These are phyloP conservation scores for Aquilaria sinensis DNA, from an alignment of 345 rosid species.

Conservation along the genomic window DNA sequence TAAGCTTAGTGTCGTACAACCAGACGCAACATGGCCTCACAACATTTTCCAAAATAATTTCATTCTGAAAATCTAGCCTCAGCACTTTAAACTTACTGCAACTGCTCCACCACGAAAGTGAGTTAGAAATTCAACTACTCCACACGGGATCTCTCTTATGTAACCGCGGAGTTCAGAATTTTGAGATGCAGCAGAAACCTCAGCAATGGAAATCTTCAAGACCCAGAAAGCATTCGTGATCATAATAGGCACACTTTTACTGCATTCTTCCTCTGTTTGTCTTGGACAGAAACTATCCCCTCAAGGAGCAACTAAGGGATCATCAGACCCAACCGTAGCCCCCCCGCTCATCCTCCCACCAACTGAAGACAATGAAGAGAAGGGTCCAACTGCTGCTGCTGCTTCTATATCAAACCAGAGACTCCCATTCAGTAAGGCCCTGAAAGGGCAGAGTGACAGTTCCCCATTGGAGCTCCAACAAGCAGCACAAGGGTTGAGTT, in stretches of 20 bases:
- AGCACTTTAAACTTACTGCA: not conserved
- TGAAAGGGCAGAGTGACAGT: constrained; percentile 8
- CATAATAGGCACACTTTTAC: constrained; percentile 19
- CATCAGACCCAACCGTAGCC: not conserved
- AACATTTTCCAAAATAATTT: too few species aligned
- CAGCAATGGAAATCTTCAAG: constrained; percentile 17
- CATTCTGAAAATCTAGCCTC: not conserved
- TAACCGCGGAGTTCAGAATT: not conserved
- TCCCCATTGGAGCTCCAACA: constrained; percentile 26
- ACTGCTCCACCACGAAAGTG: constrained; percentile 14
- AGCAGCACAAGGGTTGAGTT: constrained; percentile 15
- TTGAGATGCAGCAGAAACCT: not conserved
- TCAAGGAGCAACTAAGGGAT: constrained; percentile 1
- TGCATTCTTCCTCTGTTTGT: constrained; percentile 13
- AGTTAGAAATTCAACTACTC: not conserved
- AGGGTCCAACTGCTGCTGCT: not conserved
- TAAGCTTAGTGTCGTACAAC: too few species aligned
- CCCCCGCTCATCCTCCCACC: not conserved
- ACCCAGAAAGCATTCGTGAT: constrained; percentile 15
- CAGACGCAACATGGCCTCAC: too few species aligned
- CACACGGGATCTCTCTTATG: constrained; percentile 1
- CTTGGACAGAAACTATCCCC: constrained; percentile 10
- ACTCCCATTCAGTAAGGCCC: constrained; percentile 1
- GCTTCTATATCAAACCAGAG: constrained; percentile 2
- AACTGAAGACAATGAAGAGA: not conserved